These are phyloP conservation scores for Saccharomycopsis lassenensis DNA, from an alignment of 805 yeast species.

Conservation along the genomic window DNA sequence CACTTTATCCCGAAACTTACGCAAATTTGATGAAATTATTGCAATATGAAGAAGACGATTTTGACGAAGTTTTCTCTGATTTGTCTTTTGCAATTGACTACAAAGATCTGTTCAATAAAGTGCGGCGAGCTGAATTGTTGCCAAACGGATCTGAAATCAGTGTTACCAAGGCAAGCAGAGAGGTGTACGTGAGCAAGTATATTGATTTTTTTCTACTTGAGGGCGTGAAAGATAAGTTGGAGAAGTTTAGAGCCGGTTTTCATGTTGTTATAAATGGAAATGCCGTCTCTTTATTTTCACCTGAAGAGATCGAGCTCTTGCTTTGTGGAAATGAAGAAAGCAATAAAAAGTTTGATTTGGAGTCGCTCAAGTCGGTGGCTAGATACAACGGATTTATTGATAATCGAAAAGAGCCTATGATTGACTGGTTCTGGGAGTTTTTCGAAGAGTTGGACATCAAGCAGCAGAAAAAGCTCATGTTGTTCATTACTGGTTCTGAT, in stretches of 20 bases:
- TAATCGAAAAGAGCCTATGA: constrained; percentile 28
- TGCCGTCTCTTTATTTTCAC: constrained; percentile 67
- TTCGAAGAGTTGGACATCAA: constrained; percentile 34
- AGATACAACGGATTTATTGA: constrained; percentile 57
- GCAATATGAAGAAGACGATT: constrained; percentile 31
- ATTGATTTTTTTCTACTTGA: constrained; percentile 48
- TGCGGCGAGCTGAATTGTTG: constrained; percentile 39
- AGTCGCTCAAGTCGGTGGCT: constrained; percentile 58
- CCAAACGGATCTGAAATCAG: constrained; percentile 41
- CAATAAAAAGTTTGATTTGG: constrained; percentile 46
- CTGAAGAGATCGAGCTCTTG: constrained; percentile 71
- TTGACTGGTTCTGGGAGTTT: constrained; percentile 85
- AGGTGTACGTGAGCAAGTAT: constrained; percentile 52
- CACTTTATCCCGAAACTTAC: constrained; percentile 61
- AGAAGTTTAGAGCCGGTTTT: constrained; percentile 61
- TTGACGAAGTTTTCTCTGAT: constrained; percentile 35
- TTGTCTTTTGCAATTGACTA: constrained; percentile 54
- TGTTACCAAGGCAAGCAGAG: constrained; percentile 52
- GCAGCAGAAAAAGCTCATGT: constrained; percentile 52
- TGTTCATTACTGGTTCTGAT: constrained; percentile 84
- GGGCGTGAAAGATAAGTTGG: constrained; percentile 41
- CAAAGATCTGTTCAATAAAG: constrained; percentile 35
- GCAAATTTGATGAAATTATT: constrained; percentile 37
- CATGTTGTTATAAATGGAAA: constrained; percentile 67
- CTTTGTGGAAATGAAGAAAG: constrained; percentile 57